phyloP scores from a whole-genome alignment of 352 stramenopile species.

The Peronosclerospora sorghi region DNA sequence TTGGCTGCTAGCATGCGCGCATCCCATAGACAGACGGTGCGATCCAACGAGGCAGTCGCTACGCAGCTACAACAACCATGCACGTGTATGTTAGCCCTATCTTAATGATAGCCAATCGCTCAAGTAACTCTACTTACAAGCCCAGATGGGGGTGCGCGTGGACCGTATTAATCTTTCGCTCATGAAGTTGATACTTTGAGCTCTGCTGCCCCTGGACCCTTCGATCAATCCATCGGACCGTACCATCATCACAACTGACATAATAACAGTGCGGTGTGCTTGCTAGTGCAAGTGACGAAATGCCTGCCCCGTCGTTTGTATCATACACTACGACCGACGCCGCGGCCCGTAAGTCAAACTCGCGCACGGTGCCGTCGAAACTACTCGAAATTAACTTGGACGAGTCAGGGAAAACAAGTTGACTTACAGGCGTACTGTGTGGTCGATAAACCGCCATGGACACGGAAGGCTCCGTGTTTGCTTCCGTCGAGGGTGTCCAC shows the following conservation, averaged over 20 bases:
- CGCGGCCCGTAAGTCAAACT: slow-evolving; percentile 55
- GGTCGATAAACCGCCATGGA: slow-evolving; percentile 51
- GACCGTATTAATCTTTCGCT: slow-evolving; percentile 85
- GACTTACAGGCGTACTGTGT: slow-evolving; percentile 49
- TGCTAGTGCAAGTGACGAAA: slow-evolving; percentile 45
- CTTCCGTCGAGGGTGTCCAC: slow-evolving; percentile 30
- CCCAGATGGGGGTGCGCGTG: slow-evolving; percentile 46
- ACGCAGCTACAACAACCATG: slow-evolving; percentile 59
- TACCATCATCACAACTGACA: slow-evolving; percentile 52
- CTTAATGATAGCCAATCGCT: no score
- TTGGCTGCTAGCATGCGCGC: slow-evolving; percentile 35
- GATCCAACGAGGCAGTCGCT: slow-evolving; percentile 69
- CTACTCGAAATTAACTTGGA: slow-evolving; percentile 55
- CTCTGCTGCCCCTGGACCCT: slow-evolving; percentile 20
- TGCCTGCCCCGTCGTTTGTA: slow-evolving; percentile 25
- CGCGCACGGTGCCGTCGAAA: slow-evolving; percentile 55
- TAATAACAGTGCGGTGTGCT: slow-evolving; percentile 26
- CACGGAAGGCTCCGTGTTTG: slow-evolving; percentile 2
- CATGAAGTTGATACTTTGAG: slow-evolving; percentile 42
- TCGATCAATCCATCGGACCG: slow-evolving; percentile 41
- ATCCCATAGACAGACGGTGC: slow-evolving; percentile 79
- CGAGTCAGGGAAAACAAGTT: slow-evolving; percentile 50
- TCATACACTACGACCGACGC: slow-evolving; percentile 49
- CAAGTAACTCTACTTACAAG: slow-evolving; percentile 64
- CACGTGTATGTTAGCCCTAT: no score